These are phyloP conservation scores for Butyriboletus loyo DNA, from an alignment of 768 basidiomycete genomes.

Conservation along the genomic window DNA sequence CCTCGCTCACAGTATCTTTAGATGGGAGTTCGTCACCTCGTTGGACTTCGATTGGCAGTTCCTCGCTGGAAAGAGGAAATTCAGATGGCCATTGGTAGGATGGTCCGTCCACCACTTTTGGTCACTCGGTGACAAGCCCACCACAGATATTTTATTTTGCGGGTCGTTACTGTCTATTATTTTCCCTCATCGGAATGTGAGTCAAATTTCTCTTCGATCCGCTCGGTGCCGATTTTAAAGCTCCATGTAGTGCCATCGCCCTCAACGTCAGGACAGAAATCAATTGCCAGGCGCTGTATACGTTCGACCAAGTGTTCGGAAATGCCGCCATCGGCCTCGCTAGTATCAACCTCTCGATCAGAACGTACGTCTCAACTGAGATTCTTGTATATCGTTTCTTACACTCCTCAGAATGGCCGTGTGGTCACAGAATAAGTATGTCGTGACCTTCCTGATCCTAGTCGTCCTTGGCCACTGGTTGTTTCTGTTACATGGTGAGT, in stretches of 20 bases:
- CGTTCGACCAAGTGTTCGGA: conserved; percentile 63
- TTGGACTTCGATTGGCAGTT: conserved; percentile 65
- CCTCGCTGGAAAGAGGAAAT: conserved; percentile 51
- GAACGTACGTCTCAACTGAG: conserved; percentile 48
- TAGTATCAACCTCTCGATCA: conserved; percentile 65
- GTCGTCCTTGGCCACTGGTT: conserved; percentile 73
- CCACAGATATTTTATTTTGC: conserved; percentile 64
- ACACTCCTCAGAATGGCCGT: conserved; percentile 55
- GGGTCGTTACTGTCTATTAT: conserved; percentile 61
- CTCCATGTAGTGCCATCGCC: conserved; percentile 45
- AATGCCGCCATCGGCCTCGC: conserved; percentile 68
- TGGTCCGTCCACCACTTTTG: not conserved
- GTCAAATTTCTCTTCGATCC: conserved; percentile 22
- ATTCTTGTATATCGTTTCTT: not conserved
- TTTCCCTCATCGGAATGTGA: conserved; percentile 69
- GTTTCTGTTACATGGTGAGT: conserved; percentile 59
- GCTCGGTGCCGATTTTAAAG: not conserved
- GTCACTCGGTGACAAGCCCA: not conserved
- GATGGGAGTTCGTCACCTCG: conserved; percentile 67
- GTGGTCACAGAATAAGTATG: conserved; percentile 57
- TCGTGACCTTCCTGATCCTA: conserved; percentile 48
- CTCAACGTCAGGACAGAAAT: conserved; percentile 58
- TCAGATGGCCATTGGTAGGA: conserved; percentile 65
- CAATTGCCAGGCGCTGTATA: conserved; percentile 66
- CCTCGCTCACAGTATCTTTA: conserved; percentile 22